Evolutionary conservation across 495 filamentous ascomycete species (phyloP).

Genomic region (Peziza echinospora): DNA sequence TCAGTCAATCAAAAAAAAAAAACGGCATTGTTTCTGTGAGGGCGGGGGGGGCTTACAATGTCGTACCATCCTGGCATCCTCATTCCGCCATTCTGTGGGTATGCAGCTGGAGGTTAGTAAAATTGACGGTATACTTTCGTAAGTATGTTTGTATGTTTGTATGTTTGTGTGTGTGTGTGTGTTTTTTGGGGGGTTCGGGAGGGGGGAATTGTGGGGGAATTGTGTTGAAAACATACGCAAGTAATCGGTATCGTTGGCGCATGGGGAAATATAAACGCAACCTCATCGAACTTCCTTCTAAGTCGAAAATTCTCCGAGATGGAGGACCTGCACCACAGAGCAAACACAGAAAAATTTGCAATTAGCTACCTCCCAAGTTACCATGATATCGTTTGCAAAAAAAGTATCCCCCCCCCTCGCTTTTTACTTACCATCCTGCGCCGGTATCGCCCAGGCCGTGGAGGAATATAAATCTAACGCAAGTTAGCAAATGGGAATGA

Average conservation of each 20-base stretch:
- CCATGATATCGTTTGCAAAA: too few relatives aligned
- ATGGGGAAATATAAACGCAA: constrained; percentile 82
- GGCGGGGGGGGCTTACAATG: constrained; percentile 37
- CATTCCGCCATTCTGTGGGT: constrained; percentile 50
- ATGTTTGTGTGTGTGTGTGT: too few relatives aligned
- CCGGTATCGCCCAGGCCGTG: constrained; percentile 79
- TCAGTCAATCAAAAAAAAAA: too few relatives aligned
- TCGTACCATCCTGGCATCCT: constrained; percentile 86
- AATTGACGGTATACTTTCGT: too few relatives aligned
- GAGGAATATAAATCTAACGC: constrained; percentile 49
- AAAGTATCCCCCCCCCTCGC: too few relatives aligned
- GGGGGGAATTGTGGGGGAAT: neutral
- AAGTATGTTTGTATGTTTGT: too few relatives aligned
- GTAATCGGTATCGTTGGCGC: constrained; percentile 82
- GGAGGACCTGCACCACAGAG: too few relatives aligned
- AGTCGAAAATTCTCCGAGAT: constrained; percentile 81
- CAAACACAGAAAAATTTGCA: too few relatives aligned
- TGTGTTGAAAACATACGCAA: constrained; percentile 32
- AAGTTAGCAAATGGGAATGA: neutral
- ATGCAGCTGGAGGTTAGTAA: too few relatives aligned
- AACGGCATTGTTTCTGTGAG: neutral
- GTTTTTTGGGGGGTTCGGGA: constrained; percentile 1
- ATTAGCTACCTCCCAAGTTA: too few relatives aligned
- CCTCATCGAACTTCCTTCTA: constrained; percentile 63
- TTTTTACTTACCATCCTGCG: constrained; percentile 59